Percentiles rank a stretch among this genome's conserved stretches.
Evolutionary conservation across 345 rosid species (phyloP).

Genomic region (Aquilaria sinensis): DNA sequence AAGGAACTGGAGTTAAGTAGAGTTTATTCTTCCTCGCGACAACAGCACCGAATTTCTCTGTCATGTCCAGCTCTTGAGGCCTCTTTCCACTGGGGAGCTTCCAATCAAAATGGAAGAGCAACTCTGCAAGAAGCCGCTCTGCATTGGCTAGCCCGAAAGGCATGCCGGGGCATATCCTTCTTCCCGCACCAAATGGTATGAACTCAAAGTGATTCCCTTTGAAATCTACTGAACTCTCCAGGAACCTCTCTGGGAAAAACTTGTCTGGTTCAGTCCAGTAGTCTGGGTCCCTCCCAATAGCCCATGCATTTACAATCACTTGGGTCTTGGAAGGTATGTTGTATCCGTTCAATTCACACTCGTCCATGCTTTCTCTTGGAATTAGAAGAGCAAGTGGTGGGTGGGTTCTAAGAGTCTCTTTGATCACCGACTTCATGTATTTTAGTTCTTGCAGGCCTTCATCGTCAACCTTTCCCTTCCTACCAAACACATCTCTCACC

Average conservation of each 20-base stretch:
- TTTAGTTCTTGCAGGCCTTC: not conserved
- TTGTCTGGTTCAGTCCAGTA: slow-evolving; percentile 11
- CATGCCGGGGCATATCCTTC: slow-evolving; percentile 25
- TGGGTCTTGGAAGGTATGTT: slow-evolving; percentile 33
- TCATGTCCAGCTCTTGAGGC: slow-evolving; percentile 2
- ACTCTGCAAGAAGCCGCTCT: slow-evolving; percentile 12
- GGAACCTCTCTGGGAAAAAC: slow-evolving; percentile 15
- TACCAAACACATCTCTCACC: slow-evolving; percentile 15
- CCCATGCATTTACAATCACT: slow-evolving; percentile 1
- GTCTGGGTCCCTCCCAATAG: slow-evolving; percentile 8
- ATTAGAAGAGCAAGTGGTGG: slow-evolving; percentile 31
- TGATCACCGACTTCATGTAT: slow-evolving; percentile 1
- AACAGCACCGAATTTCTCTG: not conserved
- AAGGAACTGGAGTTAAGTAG: too few relatives aligned
- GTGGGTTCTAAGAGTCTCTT: slow-evolving; percentile 1
- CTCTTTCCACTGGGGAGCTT: slow-evolving; percentile 5
- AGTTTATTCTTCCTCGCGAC: too few relatives aligned
- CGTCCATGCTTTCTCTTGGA: slow-evolving; percentile 31
- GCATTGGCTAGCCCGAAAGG: slow-evolving; percentile 11
- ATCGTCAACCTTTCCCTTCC: not conserved
- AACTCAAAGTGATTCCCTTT: slow-evolving; percentile 17
- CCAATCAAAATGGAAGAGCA: slow-evolving; percentile 14
- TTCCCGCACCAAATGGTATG: slow-evolving; percentile 23
- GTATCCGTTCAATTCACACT: slow-evolving; percentile 25
- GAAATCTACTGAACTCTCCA: slow-evolving; percentile 4